These are phyloP conservation scores for Bruguiera parviflora DNA, from an alignment of 345 rosid genomes.

Conservation along the genomic window DNA sequence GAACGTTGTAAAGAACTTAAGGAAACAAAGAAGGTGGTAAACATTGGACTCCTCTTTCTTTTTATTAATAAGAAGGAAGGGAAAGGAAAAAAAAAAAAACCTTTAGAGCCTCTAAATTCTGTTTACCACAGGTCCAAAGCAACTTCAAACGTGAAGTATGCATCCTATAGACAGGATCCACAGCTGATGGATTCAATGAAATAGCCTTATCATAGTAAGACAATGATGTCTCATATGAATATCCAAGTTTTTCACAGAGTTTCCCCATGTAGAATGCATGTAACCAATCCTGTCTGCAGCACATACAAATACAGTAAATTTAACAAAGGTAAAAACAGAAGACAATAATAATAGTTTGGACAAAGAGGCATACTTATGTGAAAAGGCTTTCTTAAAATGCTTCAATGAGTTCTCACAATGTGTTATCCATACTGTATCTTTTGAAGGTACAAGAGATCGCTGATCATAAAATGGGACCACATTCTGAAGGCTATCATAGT, in stretches of 20 bases:
- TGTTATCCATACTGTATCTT: slow-evolving; percentile 70
- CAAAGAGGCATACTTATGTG: slow-evolving; percentile 52
- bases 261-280: slow-evolving; percentile 97
- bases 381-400: slow-evolving; percentile 86
- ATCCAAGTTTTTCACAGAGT: slow-evolving; percentile 86
- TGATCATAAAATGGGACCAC: slow-evolving; percentile 95
- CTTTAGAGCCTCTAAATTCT: slow-evolving; percentile 69
- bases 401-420: slow-evolving; percentile 78
- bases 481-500: slow-evolving; percentile 97
- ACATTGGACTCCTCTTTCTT: not conserved
- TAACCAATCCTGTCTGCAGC: slow-evolving; percentile 88
- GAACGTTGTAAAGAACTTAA: not conserved
- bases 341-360: slow-evolving; percentile 13
- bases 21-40: not conserved
- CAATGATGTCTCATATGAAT: slow-evolving; percentile 56
- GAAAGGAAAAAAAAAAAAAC: slow-evolving; percentile 27
- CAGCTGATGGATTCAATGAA: slow-evolving; percentile 74
- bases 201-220: slow-evolving; percentile 78
- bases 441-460: slow-evolving; percentile 67
- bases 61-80: not conserved
- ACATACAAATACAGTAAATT: slow-evolving; percentile 14
- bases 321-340: slow-evolving; percentile 8
- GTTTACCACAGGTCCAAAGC: slow-evolving; percentile 61
- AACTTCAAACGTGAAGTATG: slow-evolving; percentile 92
- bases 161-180: slow-evolving; percentile 93